A percentile compares a stretch with the other conserved stretches of the same genome.
Conservation (phyloP, 2,329 filamentous ascomycete species). For the Aspergillus awamori region DNA sequence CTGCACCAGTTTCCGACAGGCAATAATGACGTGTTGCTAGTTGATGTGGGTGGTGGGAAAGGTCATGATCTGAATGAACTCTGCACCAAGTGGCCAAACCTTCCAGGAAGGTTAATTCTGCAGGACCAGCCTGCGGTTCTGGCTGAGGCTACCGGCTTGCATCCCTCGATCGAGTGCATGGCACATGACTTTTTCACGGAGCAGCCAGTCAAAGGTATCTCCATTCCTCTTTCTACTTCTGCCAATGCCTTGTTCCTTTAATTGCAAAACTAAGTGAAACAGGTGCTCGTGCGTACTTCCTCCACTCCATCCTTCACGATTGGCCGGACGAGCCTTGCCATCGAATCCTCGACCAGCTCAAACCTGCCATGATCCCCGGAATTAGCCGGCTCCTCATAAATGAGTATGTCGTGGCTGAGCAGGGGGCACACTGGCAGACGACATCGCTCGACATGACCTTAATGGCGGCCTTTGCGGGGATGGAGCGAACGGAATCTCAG, state of each 20-base stretch:
- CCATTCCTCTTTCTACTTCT: background rate
- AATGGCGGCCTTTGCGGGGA: slow-evolving; percentile 41
- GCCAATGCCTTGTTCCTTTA: background rate
- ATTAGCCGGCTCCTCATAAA: slow-evolving; percentile 50
- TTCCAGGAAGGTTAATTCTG: slow-evolving; percentile 49
- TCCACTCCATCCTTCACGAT: slow-evolving; percentile 24
- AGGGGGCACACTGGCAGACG: slow-evolving; percentile 30
- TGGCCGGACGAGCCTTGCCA: slow-evolving; percentile 35
- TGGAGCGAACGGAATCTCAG: slow-evolving; percentile 46
- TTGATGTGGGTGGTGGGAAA: slow-evolving; percentile 48
- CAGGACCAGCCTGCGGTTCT: slow-evolving; percentile 52
- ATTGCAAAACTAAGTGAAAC: background rate
- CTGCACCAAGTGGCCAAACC: background rate
- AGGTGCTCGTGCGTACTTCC: slow-evolving; percentile 35
- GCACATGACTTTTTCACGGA: slow-evolving; percentile 51
- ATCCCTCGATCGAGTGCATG: slow-evolving; percentile 34
- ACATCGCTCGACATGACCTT: slow-evolving; percentile 47
- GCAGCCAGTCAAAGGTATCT: slow-evolving; percentile 48
- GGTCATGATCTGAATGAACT: slow-evolving; percentile 39
- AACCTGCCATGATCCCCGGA: slow-evolving; percentile 39
- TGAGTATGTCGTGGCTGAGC: slow-evolving; percentile 47
- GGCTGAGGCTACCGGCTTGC: slow-evolving; percentile 16
- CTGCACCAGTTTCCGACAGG: background rate
- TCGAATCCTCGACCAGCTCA: slow-evolving; percentile 32
- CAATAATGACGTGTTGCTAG: slow-evolving; percentile 30